Base-by-base conservation (phyloP, 257 asterid species). In the Gynochthodes officinalis region DNA sequence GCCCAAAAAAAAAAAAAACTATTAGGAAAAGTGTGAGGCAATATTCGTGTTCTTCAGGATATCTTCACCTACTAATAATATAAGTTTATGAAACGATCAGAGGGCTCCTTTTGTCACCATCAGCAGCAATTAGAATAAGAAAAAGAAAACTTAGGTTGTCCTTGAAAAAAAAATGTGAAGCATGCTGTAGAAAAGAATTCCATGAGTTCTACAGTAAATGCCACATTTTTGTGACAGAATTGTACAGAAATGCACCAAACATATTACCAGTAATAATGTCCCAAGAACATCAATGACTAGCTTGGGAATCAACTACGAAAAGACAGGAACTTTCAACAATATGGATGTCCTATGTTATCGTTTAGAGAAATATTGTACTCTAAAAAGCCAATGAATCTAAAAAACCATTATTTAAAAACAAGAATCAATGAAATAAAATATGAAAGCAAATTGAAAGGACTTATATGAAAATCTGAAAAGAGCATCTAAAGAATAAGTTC, bases 391-490 rank as follows among this genome's bases (percentile, higher is more conserved):
- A 25, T 64, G 65, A 66, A 49, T 11, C 73, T 60, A 21, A 39
- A 19, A 5, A 14, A 18, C 16, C 11, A 61, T 37, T 13, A 9
- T 64, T 64, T 15, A 58, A 59, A 50, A 54, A 35, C 43, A 46
- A 54, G n/a, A 68, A 55, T 62, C 32, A 62, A 42, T 68, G 40
- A 55, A 67, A 32, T 58, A 25, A 71, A 27, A 55, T 54, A 59
- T 21, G 55, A 76, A 69, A 59, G 14, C 9, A 23, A 69, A 43
- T 12, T 1, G 28, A 53, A 66, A 33, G 48, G 32, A 16, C 23
- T 63, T 6, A 23, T 67, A n/a, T 16, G 2, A 32, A 21, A 57
- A 33, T 27, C 28, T 30, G 40, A 8, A 35, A 35, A 11, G 21
- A 48, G 42, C 12, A 5, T 5, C 21, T 23, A 37, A 32, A 53